Evolutionary conservation across 1,139 yeast species (phyloP).

Genomic region (Lodderomyces pseudojiufengensis): DNA sequence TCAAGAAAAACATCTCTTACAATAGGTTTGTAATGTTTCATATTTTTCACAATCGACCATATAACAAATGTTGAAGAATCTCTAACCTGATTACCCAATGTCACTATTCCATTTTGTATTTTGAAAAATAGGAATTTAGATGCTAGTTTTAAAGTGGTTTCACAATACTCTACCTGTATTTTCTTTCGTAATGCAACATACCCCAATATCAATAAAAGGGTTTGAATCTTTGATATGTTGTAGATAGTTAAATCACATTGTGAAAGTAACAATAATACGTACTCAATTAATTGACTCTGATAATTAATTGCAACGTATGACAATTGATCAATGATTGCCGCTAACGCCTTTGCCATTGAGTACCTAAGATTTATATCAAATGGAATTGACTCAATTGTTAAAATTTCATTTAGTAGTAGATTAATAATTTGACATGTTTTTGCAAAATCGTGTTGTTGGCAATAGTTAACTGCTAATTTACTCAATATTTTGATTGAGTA

Average conservation of each 20-base stretch:
- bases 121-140: slow-evolving; percentile 51
- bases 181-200: slow-evolving; percentile 28
- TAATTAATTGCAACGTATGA: slow-evolving; percentile 28
- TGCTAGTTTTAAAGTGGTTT: slow-evolving; percentile 27
- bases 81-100: slow-evolving; percentile 65
- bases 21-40: slow-evolving; percentile 5
- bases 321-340: slow-evolving; percentile 21
- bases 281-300: slow-evolving; percentile 29
- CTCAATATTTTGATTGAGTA: slow-evolving; percentile 35
- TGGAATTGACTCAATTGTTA: slow-evolving; percentile 17
- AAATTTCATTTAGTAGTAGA: slow-evolving; percentile 26
- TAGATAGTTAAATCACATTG: slow-evolving; percentile 9
- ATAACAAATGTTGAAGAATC: slow-evolving; percentile 79
- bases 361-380: slow-evolving; percentile 35
- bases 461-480: slow-evolving; percentile 23
- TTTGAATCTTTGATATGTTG: slow-evolving; percentile 30
- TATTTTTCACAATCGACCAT: slow-evolving; percentile 38
- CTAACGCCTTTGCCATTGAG: slow-evolving; percentile 35
- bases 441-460: slow-evolving; percentile 16
- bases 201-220: slow-evolving; percentile 35
- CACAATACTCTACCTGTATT: slow-evolving; percentile 25
- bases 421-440: slow-evolving; percentile 26
- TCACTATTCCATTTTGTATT: slow-evolving; percentile 45
- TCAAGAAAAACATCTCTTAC: slow-evolving; percentile 29
- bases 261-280: slow-evolving; percentile 25